A percentile compares a stretch with the other conserved stretches of the same genome.
phyloP scores from a whole-genome alignment of 2,329 filamentous ascomycete genomes.

The Cladosporium phlei region DNA sequence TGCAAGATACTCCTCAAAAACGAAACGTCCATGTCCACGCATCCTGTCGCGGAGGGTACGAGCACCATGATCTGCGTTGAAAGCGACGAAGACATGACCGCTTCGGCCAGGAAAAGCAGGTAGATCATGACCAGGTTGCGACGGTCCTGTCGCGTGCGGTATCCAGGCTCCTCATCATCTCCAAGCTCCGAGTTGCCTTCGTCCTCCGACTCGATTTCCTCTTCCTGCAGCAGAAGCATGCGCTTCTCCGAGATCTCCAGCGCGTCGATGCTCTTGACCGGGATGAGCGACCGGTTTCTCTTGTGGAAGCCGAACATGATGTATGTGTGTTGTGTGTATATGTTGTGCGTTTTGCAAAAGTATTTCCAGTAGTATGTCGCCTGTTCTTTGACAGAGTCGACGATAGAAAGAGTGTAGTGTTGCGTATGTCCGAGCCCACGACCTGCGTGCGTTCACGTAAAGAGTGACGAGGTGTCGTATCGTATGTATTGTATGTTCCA shows the following conservation, averaged over 20 bases:
- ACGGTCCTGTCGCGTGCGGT: slow-evolving; percentile 15
- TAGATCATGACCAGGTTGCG: slow-evolving; percentile 41
- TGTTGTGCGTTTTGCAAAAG: neutral
- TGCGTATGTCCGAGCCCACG: slow-evolving; percentile 7
- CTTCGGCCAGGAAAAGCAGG: slow-evolving; percentile 45
- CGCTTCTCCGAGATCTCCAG: slow-evolving; percentile 36
- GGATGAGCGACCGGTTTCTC: slow-evolving; percentile 39
- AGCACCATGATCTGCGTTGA: slow-evolving; percentile 45
- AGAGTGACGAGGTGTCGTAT: slow-evolving; percentile 5
- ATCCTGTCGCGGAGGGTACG: slow-evolving; percentile 40
- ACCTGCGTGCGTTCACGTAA: slow-evolving; percentile 10
- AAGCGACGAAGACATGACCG: slow-evolving; percentile 47
- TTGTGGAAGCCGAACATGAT: slow-evolving; percentile 43
- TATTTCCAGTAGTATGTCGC: neutral
- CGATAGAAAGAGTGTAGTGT: slow-evolving; percentile 2
- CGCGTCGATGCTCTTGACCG: slow-evolving; percentile 39
- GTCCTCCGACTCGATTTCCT: neutral
- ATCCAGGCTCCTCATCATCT: slow-evolving; percentile 22
- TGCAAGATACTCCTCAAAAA: slow-evolving; percentile 46
- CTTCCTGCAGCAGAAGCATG: slow-evolving; percentile 14
- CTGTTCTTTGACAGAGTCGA: neutral
- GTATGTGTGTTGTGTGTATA: slow-evolving; percentile 6
- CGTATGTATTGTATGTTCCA: neutral
- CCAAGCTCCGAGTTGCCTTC: slow-evolving; percentile 28
- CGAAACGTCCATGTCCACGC: slow-evolving; percentile 41